These are phyloP conservation scores for Areca catechu DNA, from an alignment of 176 grass and related monocot species.

Conservation along the genomic window DNA sequence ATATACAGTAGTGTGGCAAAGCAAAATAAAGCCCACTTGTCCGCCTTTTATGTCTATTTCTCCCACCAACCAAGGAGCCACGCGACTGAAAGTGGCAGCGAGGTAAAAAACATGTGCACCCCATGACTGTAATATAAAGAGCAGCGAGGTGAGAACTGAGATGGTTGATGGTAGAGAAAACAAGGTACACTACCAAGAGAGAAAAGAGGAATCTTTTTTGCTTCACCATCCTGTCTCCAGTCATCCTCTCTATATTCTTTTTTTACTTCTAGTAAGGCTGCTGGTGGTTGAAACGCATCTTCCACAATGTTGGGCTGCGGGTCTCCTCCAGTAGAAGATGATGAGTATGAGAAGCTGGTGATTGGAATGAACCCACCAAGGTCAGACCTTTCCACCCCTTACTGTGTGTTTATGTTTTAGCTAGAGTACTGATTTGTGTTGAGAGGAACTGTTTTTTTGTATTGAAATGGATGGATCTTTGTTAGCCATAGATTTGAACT, in stretches of 20 bases:
- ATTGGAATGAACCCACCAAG: constrained; percentile 94
- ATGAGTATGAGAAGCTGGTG: constrained; percentile 92
- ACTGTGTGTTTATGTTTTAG: not conserved
- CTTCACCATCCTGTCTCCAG: not conserved
- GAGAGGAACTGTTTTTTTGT: not conserved
- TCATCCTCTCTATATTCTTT: not conserved
- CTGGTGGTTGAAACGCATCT: not conserved
- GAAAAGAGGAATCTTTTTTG: constrained; percentile 4
- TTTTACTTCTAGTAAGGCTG: too few species aligned
- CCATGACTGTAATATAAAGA: constrained; percentile 31
- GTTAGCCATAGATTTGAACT: constrained; percentile 12
- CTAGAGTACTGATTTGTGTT: not conserved
- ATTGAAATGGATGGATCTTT: not conserved
- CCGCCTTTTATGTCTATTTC: not conserved
- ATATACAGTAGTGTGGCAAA: too few species aligned
- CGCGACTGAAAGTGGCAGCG: too few species aligned
- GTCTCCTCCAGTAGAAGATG: constrained; percentile 57
- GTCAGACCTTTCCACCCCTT: constrained; percentile 17
- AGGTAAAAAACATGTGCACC: constrained; percentile 14
- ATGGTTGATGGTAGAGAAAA: constrained; percentile 7
- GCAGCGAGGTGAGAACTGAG: constrained; percentile 19
- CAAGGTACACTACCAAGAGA: not conserved
- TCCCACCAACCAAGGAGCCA: constrained; percentile 40
- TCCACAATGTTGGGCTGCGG: constrained; percentile 57
- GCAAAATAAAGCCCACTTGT: too few species aligned